phyloP scores from a whole-genome alignment of 164 flowering plant genomes.

The grape (Vitis vinifera) region DNA sequence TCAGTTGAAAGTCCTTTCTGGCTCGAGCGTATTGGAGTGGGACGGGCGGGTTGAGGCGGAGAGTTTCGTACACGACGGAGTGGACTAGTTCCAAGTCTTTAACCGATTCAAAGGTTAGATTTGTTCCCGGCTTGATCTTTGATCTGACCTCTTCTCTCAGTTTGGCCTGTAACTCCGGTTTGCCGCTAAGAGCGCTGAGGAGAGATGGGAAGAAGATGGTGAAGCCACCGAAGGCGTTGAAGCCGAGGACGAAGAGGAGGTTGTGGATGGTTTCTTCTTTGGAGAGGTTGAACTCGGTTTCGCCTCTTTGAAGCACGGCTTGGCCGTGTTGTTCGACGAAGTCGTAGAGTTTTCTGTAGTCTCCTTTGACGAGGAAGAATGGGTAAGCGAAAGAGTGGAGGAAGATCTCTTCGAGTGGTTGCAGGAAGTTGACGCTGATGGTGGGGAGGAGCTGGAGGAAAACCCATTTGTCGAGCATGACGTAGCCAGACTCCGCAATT shows the following conservation, averaged over 20 bases:
- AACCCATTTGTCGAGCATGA: slow-evolving; percentile 63
- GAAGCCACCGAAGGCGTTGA: slow-evolving; percentile 89
- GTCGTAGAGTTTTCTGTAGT: slow-evolving; percentile 53
- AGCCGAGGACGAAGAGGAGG: slow-evolving; percentile 71
- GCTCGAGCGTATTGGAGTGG: slow-evolving; percentile 72
- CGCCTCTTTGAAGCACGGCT: slow-evolving; percentile 43
- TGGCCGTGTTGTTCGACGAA: slow-evolving; percentile 51
- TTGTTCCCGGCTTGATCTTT: slow-evolving; percentile 12
- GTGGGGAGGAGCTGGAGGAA: slow-evolving; percentile 70
- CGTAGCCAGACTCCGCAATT: slow-evolving; percentile 45
- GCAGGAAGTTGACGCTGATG: slow-evolving; percentile 34
- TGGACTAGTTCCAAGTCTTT: slow-evolving; percentile 51
- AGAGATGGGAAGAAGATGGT: slow-evolving; percentile 54
- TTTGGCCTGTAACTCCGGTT: slow-evolving; percentile 46
- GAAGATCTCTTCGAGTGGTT: slow-evolving; percentile 73
- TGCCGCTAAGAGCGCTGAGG: slow-evolving; percentile 33
- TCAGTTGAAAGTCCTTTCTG: slow-evolving; percentile 63
- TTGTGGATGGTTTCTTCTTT: slow-evolving; percentile 68
- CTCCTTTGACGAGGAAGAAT: slow-evolving; percentile 43
- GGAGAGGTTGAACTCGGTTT: slow-evolving; percentile 55
- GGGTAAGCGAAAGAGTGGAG: slow-evolving; percentile 77
- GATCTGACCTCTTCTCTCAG: slow-evolving; percentile 54
- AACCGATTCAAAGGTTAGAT: slow-evolving; percentile 52
- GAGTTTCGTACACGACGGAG: slow-evolving; percentile 76
- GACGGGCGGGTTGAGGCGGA: slow-evolving; percentile 77